phyloP scores from a whole-genome alignment of 176 grass and related monocot species.

The Triticum urartu region DNA sequence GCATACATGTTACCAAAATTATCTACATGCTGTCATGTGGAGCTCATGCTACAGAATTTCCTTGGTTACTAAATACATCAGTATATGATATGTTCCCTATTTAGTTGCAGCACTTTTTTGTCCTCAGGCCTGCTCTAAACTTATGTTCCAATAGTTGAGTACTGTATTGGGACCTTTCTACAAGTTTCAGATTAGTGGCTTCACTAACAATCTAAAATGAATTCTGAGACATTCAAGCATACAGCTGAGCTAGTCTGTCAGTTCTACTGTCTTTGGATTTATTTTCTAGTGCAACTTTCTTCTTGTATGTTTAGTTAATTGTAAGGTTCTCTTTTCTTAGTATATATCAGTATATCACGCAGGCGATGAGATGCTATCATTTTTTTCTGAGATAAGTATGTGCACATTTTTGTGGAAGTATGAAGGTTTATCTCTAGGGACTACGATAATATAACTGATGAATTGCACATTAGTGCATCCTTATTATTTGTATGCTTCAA shows the following conservation, averaged over 20 bases:
- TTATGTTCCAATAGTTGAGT: slow-evolving; percentile 25
- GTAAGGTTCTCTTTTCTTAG: neutral
- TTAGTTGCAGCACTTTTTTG: slow-evolving; percentile 1
- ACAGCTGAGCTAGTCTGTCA: neutral
- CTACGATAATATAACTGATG: slow-evolving; percentile 10
- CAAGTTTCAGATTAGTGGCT: slow-evolving; percentile 7
- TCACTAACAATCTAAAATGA: slow-evolving; percentile 6
- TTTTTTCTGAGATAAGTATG: neutral
- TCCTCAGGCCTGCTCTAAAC: neutral
- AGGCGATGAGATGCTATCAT: neutral
- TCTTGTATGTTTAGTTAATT: slow-evolving; percentile 13
- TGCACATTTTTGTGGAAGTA: neutral
- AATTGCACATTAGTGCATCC: neutral
- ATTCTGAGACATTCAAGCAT: slow-evolving; percentile 1
- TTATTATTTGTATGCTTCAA: slow-evolving; percentile 8
- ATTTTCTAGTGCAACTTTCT: slow-evolving; percentile 15
- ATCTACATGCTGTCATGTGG: slow-evolving; percentile 9
- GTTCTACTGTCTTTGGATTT: slow-evolving; percentile 20
- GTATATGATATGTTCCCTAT: neutral
- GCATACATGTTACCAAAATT: slow-evolving; percentile 10
- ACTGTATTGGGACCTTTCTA: slow-evolving; percentile 17
- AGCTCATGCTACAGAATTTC: neutral
- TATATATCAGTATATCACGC: neutral
- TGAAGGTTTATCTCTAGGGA: neutral
- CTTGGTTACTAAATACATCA: neutral